Evolutionary conservation across 179 eudicot genomes (phyloP), one percentile per base, ranked within the genome.

Genomic region (Beta corolliflora): DNA sequence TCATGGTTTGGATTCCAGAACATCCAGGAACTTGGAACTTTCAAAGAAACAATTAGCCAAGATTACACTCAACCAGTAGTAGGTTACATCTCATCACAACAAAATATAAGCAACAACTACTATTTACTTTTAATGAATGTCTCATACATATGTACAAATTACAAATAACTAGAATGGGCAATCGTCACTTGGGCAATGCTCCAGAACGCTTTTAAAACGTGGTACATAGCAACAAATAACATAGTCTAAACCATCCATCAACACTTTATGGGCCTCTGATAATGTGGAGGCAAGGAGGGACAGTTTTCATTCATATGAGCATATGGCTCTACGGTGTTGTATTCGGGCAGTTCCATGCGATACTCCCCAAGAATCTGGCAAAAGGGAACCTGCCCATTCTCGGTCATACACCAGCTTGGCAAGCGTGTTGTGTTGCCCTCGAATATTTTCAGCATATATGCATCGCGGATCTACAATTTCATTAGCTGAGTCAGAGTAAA

Each of bases 311-410:
- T 94, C 99, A 97, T 97, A 83, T 94, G 84, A 53, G 98, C 89
- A 81, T 97, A 97, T 9, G 97, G 94, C 88, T 91, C 97, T 54
- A 97, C 44, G 58, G 93, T 90, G 87, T 94, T 97, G 79, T 89
- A 97, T 0, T 83, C 80, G 0, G 99, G 99, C 87, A 97, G 88
- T 70, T 97, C 99, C 98, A 97, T 93, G 44, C 84, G 88, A 82
- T 94, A 97, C 83, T 93, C 93, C 1, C 99, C 99, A 14, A 96
- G 91, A 69, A 94, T 94, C 89, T 97, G 99, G 91, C 99, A 97
- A 82, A 94, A 94, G 2, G 93, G 97, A 48, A 89, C 81, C 80
- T 82, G 63, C 53, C 93, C 95, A 2, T 85, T 78, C 78, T 86
- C 95, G 4, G 90, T 88, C 88, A 89, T 88, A 82, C 99, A 97